Conservation (phyloP, 2,329 filamentous ascomycete species). For the Fusarium subtropicale region DNA sequence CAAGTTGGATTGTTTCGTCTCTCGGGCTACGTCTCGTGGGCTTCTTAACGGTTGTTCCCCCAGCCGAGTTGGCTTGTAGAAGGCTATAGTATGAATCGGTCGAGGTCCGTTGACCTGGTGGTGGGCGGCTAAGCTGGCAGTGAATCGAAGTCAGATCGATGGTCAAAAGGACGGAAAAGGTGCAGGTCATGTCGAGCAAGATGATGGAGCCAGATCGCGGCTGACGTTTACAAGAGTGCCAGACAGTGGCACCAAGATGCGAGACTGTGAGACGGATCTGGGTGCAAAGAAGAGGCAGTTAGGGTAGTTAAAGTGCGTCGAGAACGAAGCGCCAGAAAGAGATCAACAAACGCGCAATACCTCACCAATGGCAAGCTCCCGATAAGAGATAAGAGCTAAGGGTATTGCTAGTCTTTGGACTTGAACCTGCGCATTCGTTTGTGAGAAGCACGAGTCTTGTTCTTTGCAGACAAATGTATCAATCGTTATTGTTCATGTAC, state of each 20-base stretch:
- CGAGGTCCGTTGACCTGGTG: background rate
- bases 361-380: background rate
- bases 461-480: too few relatives aligned
- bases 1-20: background rate
- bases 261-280: background rate
- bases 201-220: background rate
- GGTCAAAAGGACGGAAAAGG: too few relatives aligned
- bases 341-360: background rate
- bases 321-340: background rate
- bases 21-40: too few relatives aligned
- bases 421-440: background rate
- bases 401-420: background rate
- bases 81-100: background rate
- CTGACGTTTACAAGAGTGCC: background rate
- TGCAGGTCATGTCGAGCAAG: background rate
- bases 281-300: background rate
- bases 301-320: background rate
- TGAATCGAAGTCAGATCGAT: background rate
- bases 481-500: too few relatives aligned
- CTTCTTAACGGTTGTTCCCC: accelerated
- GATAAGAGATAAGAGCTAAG: background rate
- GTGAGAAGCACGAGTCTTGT: too few relatives aligned
- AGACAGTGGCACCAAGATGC: background rate
- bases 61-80: background rate
- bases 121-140: background rate